Conservation (phyloP, 2,329 filamentous ascomycete genomes). For the Furcasterigmium furcatum region DNA sequence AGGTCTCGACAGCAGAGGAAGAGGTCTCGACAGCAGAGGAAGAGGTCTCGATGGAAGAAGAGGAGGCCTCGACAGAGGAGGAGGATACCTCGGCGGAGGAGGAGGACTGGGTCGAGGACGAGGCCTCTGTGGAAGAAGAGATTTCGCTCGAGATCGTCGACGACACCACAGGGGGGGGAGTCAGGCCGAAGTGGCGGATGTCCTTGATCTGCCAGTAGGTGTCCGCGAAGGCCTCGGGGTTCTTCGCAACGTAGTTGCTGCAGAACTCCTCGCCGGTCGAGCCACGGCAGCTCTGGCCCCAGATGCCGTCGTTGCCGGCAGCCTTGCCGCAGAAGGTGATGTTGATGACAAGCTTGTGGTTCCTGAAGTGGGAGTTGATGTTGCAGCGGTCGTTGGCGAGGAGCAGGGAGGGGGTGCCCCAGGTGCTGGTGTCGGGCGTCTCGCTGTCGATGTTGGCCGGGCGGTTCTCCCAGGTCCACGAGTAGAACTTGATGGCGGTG, state of each 20-base stretch:
- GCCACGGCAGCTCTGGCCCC: conserved; percentile 20
- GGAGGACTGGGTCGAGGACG: background rate
- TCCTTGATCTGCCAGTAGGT: conserved; percentile 43
- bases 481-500: conserved; percentile 37
- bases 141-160: conserved; percentile 10
- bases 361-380: conserved; percentile 57
- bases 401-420: conserved; percentile 61
- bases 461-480: conserved; percentile 25
- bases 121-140: background rate
- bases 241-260: conserved; percentile 29
- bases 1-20: conserved; percentile 23
- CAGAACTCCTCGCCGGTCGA: conserved; percentile 23
- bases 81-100: background rate
- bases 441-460: conserved; percentile 31
- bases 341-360: conserved; percentile 72
- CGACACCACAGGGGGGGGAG: conserved; percentile 11
- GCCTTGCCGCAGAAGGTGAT: conserved; percentile 74
- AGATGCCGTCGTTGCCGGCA: conserved; percentile 40
- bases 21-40: conserved; percentile 18
- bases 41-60: background rate
- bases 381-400: conserved; percentile 60
- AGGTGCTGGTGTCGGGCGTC: conserved; percentile 57
- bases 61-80: background rate
- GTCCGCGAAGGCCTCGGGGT: conserved; percentile 30
- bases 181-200: conserved; percentile 26